phyloP scores from a whole-genome alignment of 2,329 filamentous ascomycete species.

The Phialophora verrucosa region DNA sequence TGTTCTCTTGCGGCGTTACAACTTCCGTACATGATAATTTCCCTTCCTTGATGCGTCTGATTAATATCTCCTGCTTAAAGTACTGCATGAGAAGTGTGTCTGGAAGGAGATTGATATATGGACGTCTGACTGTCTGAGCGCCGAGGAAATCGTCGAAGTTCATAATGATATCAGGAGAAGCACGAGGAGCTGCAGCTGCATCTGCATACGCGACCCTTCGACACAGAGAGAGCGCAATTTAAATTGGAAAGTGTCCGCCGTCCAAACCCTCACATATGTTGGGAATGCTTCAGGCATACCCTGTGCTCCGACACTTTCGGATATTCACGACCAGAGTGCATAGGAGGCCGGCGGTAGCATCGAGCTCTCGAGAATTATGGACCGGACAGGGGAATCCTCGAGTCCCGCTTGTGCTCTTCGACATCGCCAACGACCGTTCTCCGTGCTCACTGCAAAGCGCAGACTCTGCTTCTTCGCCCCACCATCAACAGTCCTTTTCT shows the following conservation, averaged over 20 bases:
- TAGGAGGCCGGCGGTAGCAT: not conserved
- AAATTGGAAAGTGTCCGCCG: not conserved
- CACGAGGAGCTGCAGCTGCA: not conserved
- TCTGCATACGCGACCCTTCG: not conserved
- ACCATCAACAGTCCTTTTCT: conserved; percentile 7
- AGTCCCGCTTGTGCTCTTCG: conserved; percentile 17
- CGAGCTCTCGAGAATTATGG: not conserved
- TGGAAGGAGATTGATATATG: not conserved
- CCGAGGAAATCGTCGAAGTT: not conserved
- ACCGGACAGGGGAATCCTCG: not conserved
- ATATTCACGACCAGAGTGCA: not conserved
- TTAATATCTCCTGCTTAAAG: not conserved
- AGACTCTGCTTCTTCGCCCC: not conserved
- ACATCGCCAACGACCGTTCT: conserved; percentile 11
- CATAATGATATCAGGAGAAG: not conserved
- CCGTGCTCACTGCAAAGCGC: conserved; percentile 8
- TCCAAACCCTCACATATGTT: not conserved
- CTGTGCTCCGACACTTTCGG: not conserved
- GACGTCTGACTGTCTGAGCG: not conserved
- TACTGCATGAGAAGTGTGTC: not conserved
- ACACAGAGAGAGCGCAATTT: not conserved
- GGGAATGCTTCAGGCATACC: not conserved
- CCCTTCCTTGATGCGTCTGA: not conserved
- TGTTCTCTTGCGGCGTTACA: not conserved
- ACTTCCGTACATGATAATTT: not conserved